Evolutionary conservation across 1,284 basidiomycete species (phyloP), one percentile per base, ranked within the genome.

Genomic region (Cystobasidium pallidum): DNA sequence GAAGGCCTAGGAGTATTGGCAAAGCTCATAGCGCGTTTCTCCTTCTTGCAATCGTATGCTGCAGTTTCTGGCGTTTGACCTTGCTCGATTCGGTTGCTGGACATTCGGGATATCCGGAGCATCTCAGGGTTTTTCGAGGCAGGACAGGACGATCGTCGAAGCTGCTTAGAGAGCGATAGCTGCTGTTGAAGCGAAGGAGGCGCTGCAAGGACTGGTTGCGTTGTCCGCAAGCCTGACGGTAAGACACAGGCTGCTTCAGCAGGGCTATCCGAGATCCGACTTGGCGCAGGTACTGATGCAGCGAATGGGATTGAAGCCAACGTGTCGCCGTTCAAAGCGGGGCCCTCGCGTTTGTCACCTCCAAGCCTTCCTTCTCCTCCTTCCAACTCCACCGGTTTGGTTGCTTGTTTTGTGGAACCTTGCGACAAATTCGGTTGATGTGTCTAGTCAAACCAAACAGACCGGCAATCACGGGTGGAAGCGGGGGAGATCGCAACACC

Each of bases 1-100:
- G 59, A n/a, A n/a, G 67, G 43, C 63, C 13, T 52, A 51, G 26
- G 41, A 26, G 52, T n/a, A 36, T 39, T 66, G 7, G 65, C 65
- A 52, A 30, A 55, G 65, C 39, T 66, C 34, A 55, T 55, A n/a
- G 65, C 41, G 19, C 30, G 26, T 30, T n/a, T 54, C 34, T 63
- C 43, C 28, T 63, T 62, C 59, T 32, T 54, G 43, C 52, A n/a
- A n/a, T 28, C 59, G 13, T 3, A 34, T 57, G 54, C 54, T 3
- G 10, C 32, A 30, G 54, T 34, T 13, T 34, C 54, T 34, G 4
- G 13, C 7, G 4, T 17, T 57, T n/a, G 28, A 17, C 21, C 26
- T 15, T 36, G 30, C 32, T 63, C 17, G 30, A 24, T n/a, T 7
- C 26, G 39, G n/a, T n/a, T 28, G 30, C 21, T n/a, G 7, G 34